Evolutionary conservation across 495 filamentous ascomycete species (phyloP).

Genomic region (Podospora bellae-mahoneyi): DNA sequence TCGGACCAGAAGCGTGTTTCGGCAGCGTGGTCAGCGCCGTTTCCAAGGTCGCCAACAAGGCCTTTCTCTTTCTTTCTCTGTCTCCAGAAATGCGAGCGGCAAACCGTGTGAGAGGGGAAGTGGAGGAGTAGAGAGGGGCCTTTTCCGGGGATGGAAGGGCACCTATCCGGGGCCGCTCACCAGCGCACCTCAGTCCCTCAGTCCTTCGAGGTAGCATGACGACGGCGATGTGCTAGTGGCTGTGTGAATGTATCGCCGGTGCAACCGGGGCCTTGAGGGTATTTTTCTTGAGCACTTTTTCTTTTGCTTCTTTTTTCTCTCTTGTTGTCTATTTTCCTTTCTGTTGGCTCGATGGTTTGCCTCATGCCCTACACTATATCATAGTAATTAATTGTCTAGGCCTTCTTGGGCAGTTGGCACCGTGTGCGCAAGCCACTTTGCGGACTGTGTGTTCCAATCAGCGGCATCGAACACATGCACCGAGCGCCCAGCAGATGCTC

Average conservation of each 20-base stretch:
- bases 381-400: background rate
- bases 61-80: background rate
- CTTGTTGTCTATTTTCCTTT: background rate
- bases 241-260: background rate
- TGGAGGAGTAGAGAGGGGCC: background rate
- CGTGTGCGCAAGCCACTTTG: background rate
- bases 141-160: background rate
- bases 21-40: background rate
- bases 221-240: background rate
- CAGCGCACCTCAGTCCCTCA: background rate
- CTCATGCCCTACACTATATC: background rate
- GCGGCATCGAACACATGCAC: background rate
- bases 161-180: background rate
- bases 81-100: background rate
- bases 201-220: background rate
- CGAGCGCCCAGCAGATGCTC: background rate
- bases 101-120: background rate
- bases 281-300: background rate
- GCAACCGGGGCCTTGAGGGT: background rate
- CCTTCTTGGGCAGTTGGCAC: background rate
- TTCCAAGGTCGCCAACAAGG: background rate
- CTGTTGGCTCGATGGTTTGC: background rate
- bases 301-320: background rate
- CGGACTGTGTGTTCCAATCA: background rate
- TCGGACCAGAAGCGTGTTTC: background rate